A percentile compares a stretch with the other conserved stretches of the same genome.
Evolutionary conservation across 495 filamentous ascomycete species (phyloP).

Genomic region (Aspergillus coremiiformis): DNA sequence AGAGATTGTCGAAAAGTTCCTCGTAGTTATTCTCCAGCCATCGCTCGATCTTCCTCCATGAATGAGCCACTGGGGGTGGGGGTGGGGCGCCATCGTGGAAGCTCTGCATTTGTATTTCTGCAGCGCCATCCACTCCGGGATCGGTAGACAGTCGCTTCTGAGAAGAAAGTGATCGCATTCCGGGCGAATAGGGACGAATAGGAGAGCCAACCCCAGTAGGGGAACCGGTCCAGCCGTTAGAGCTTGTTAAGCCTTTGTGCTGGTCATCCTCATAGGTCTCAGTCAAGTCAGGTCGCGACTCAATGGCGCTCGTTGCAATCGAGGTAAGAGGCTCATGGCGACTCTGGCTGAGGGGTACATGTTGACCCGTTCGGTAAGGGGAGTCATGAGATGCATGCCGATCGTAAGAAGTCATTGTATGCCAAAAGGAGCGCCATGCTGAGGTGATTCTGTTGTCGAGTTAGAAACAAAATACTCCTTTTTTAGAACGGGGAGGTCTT

Average conservation of each 20-base stretch:
- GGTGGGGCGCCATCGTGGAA: slow-evolving; percentile 90
- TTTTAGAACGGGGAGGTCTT: not conserved
- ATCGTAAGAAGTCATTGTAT: slow-evolving; percentile 80
- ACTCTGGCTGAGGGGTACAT: slow-evolving; percentile 67
- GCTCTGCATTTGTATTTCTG: slow-evolving; percentile 94
- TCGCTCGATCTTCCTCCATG: slow-evolving; percentile 86
- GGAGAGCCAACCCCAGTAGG: slow-evolving; percentile 51
- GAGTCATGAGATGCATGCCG: slow-evolving; percentile 80
- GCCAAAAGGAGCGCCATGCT: slow-evolving; percentile 80
- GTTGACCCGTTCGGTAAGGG: slow-evolving; percentile 73
- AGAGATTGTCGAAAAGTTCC: slow-evolving; percentile 87
- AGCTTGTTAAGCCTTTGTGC: slow-evolving; percentile 45
- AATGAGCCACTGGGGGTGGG: slow-evolving; percentile 76
- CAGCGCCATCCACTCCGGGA: slow-evolving; percentile 54
- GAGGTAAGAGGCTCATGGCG: slow-evolving; percentile 69
- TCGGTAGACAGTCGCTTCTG: slow-evolving; percentile 50
- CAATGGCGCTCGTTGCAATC: slow-evolving; percentile 66
- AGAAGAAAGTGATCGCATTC: slow-evolving; percentile 68
- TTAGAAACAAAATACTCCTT: slow-evolving; percentile 3
- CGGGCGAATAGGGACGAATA: slow-evolving; percentile 73
- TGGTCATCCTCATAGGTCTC: slow-evolving; percentile 68
- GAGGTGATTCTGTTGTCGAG: slow-evolving; percentile 45
- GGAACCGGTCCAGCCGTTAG: slow-evolving; percentile 53
- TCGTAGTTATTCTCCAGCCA: slow-evolving; percentile 95
- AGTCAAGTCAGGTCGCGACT: slow-evolving; percentile 67